These are phyloP conservation scores for Setomelanomma holmii DNA, from an alignment of 2,329 filamentous ascomycete genomes.

Conservation along the genomic window DNA sequence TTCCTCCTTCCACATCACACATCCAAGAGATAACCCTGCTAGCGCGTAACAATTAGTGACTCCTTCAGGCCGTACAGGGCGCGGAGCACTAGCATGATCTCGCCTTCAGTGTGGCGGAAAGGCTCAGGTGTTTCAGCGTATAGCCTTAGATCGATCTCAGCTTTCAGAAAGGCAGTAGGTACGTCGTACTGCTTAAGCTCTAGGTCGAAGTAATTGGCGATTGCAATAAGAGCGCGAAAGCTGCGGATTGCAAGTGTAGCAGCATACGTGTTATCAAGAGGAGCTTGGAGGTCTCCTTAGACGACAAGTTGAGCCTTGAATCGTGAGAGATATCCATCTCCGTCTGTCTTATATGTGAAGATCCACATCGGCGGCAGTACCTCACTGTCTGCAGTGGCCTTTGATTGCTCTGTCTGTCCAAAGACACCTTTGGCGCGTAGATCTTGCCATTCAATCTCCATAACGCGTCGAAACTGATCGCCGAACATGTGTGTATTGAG, in stretches of 20 bases:
- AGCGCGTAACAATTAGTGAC: too few species aligned
- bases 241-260: not conserved
- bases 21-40: too few species aligned
- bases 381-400: not conserved
- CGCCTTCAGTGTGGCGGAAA: not conserved
- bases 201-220: slow-evolving; percentile 22
- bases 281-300: not conserved
- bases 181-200: slow-evolving; percentile 24
- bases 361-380: not conserved
- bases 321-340: not conserved
- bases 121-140: not conserved
- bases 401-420: not conserved
- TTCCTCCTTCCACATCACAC: too few species aligned
- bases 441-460: not conserved
- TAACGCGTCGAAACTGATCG: not conserved
- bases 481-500: not conserved
- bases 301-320: not conserved
- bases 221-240: slow-evolving; percentile 24
- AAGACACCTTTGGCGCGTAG: not conserved
- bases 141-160: slow-evolving; percentile 6
- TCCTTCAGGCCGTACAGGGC: not conserved
- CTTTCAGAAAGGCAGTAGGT: slow-evolving; percentile 28
- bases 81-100: not conserved
- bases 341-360: not conserved
- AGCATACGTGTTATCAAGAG: too few species aligned